phyloP scores from a whole-genome alignment of 768 basidiomycete genomes.

The Dentipellis fragilis region DNA sequence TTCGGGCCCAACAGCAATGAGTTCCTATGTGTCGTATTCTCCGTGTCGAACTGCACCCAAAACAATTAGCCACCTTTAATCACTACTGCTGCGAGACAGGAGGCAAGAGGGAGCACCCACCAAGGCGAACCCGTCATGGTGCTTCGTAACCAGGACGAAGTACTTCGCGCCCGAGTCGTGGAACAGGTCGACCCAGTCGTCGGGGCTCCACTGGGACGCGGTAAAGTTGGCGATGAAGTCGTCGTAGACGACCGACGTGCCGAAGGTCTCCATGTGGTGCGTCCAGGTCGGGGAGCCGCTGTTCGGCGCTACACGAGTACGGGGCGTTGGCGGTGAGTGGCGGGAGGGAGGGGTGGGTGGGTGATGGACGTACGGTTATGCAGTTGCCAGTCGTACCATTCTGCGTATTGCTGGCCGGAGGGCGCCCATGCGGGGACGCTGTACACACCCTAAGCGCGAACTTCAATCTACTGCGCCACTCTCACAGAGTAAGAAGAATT shows the following conservation, averaged over 20 bases:
- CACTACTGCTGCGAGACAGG: too few relatives aligned
- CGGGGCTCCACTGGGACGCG: conserved; percentile 42
- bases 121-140: conserved; percentile 50
- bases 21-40: conserved; percentile 39
- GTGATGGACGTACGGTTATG: background rate
- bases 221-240: conserved; percentile 49
- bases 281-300: conserved; percentile 32
- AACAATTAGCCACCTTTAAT: background rate
- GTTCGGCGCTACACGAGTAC: conserved; percentile 24
- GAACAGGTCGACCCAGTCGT: conserved; percentile 44
- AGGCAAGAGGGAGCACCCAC: background rate
- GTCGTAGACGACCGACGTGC: conserved; percentile 38
- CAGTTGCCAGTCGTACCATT: conserved; percentile 27
- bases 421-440: conserved; percentile 35
- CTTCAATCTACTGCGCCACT: background rate
- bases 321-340: background rate
- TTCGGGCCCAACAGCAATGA: conserved; percentile 39
- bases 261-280: conserved; percentile 41
- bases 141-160: conserved; percentile 54
- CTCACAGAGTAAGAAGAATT: background rate
- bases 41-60: conserved; percentile 34
- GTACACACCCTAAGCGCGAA: conserved; percentile 24
- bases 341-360: background rate
- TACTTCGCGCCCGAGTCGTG: conserved; percentile 51
- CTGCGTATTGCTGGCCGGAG: conserved; percentile 27